A percentile compares a stretch with the other conserved stretches of the same genome.
Conservation (phyloP, 2,329 filamentous ascomycete genomes). For the Trichoderma sp. region DNA sequence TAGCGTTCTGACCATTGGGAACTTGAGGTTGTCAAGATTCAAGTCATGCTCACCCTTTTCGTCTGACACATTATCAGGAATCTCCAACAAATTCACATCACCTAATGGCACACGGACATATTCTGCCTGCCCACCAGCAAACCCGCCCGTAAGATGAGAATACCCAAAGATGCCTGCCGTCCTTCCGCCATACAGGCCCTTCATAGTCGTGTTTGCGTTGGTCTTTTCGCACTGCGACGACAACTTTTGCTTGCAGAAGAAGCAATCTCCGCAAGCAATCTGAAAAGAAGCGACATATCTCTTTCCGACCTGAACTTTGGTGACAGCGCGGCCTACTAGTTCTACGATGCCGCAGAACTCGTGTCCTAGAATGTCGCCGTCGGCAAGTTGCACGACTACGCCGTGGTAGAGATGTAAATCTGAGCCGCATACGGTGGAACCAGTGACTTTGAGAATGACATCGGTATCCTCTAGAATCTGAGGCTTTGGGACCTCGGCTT, state of each 20-base stretch:
- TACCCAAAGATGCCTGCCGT: conserved; percentile 76
- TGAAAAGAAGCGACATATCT: conserved; percentile 85
- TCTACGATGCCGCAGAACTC: conserved; percentile 61
- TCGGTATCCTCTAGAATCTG: conserved; percentile 72
- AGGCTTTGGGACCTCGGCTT: conserved; percentile 68
- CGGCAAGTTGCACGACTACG: conserved; percentile 57
- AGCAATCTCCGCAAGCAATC: conserved; percentile 73
- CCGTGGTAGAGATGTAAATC: conserved; percentile 61
- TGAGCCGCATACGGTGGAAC: conserved; percentile 60
- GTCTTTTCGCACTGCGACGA: not conserved
- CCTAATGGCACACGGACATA: conserved; percentile 80
- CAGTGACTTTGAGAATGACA: conserved; percentile 77
- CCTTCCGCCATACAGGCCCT: conserved; percentile 70
- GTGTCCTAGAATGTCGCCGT: conserved; percentile 68
- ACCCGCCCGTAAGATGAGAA: conserved; percentile 80
- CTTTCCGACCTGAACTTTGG: conserved; percentile 60
- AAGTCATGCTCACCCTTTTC: conserved; percentile 61
- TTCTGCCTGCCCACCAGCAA: conserved; percentile 85
- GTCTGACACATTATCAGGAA: conserved; percentile 78
- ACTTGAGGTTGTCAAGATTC: not conserved
- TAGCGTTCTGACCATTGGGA: not conserved
- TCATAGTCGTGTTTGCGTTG: not conserved
- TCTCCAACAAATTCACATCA: conserved; percentile 77
- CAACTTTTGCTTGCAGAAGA: conserved; percentile 47
- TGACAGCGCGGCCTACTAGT: conserved; percentile 56